Conservation (phyloP, 805 yeast genomes). For the Teunomyces lycoperdinae region DNA sequence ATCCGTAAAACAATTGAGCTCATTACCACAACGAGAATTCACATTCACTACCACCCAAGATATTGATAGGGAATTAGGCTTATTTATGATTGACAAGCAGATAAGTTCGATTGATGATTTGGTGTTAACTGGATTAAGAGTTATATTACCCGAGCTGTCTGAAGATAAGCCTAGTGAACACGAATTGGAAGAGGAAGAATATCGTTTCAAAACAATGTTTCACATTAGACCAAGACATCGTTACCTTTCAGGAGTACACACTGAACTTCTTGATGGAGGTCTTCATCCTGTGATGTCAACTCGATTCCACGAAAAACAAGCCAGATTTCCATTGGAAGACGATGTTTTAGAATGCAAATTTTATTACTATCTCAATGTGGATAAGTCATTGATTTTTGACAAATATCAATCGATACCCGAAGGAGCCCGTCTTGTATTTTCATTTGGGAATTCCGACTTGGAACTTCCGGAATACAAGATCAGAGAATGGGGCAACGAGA, state of each 20-base stretch:
- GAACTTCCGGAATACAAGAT: constrained; percentile 41
- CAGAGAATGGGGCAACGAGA: constrained; percentile 39
- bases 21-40: not conserved
- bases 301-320: constrained; percentile 5
- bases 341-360: constrained; percentile 30
- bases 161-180: constrained; percentile 4
- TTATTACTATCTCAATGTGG: constrained; percentile 31
- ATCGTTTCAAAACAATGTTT: constrained; percentile 35
- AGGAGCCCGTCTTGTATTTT: constrained; percentile 18
- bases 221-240: constrained; percentile 43
- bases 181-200: constrained; percentile 12
- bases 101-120: constrained; percentile 31
- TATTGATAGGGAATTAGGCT: constrained; percentile 31
- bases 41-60: constrained; percentile 1
- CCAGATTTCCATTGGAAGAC: constrained; percentile 14
- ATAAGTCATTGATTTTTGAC: constrained; percentile 35
- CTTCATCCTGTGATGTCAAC: constrained; percentile 35
- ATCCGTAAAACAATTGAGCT: not conserved
- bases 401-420: constrained; percentile 33
- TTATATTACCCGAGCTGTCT: constrained; percentile 11
- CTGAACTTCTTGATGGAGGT: constrained; percentile 24
- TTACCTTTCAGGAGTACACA: not conserved
- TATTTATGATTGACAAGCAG: constrained; percentile 29
- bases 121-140: constrained; percentile 35
- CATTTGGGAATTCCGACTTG: constrained; percentile 33